Percentiles rank a stretch among this genome's conserved stretches.
These are phyloP conservation scores for Panicum hallii DNA, from an alignment of 202 grass and related monocot genomes.

Conservation along the genomic window DNA sequence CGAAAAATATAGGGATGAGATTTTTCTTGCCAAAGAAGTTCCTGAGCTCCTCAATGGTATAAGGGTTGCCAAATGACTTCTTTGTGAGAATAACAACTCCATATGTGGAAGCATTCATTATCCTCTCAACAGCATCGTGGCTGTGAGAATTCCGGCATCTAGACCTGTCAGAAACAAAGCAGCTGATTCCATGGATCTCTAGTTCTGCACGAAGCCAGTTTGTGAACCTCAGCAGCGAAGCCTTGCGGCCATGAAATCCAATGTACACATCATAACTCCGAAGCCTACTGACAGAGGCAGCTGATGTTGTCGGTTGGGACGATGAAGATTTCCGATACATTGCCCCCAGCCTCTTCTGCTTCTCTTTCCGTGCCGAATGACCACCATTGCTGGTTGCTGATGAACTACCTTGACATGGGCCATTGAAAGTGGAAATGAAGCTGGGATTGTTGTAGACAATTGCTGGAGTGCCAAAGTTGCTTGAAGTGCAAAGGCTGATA, in stretches of 20 bases:
- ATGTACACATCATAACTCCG: constrained; percentile 90
- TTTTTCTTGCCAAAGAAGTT: constrained; percentile 86
- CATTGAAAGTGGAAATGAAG: constrained; percentile 64
- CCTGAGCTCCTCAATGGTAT: constrained; percentile 89
- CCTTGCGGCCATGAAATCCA: constrained; percentile 91
- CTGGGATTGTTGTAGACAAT: constrained; percentile 70
- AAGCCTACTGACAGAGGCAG: constrained; percentile 64
- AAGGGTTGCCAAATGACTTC: constrained; percentile 94
- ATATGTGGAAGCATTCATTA: constrained; percentile 93
- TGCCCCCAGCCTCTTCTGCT: constrained; percentile 64
- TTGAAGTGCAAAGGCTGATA: constrained; percentile 72
- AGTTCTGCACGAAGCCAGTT: constrained; percentile 95
- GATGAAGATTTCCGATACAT: constrained; percentile 55
- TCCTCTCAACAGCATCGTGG: constrained; percentile 75
- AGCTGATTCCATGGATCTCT: constrained; percentile 96
- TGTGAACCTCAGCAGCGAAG: constrained; percentile 82
- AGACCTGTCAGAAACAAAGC: constrained; percentile 85
- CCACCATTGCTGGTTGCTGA: constrained; percentile 53
- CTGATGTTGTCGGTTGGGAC: constrained; percentile 52
- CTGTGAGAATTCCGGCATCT: constrained; percentile 80
- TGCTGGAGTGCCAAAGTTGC: constrained; percentile 76
- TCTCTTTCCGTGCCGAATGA: constrained; percentile 54
- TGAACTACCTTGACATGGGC: constrained; percentile 62
- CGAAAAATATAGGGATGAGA: constrained; percentile 88
- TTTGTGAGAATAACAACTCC: constrained; percentile 91